Evolutionary conservation across 768 basidiomycete genomes (phyloP), one percentile per base, ranked within the genome.

Genomic region (Mycena capillaripes): DNA sequence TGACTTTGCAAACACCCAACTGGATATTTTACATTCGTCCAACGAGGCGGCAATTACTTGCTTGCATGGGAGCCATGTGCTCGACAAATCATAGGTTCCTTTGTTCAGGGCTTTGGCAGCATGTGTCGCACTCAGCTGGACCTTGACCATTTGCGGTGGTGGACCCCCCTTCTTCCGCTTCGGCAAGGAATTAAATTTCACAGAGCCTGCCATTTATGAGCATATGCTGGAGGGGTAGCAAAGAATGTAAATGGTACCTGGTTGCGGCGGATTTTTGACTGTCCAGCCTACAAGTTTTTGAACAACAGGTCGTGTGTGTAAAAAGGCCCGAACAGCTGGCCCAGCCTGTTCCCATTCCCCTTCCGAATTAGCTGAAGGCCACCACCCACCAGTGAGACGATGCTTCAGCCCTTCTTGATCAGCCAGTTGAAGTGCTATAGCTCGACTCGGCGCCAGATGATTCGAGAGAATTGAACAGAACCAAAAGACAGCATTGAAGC

Each of bases 241-340:
- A 29, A 36, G n/a, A 44, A 32, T 34, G 4, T 29, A 61, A 44
- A 23, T 48, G 17, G 32, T 16, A 58, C 53, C 53, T 17, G 55
- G 27, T 9, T 46, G 25, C 23, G 53, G 42, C 11, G 55, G 65
- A 19, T 14, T 48, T 21, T 66, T 29, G 14, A 58, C 21, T 11
- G 68, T 69, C 68, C 60, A 69, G 21, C 68, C 60, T 25, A 69
- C 50, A n/a, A 69, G 53, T 27, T 32, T 69, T 23, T 69, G 68
- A 10, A 69, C 52, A 9, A 69, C 60, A n/a, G 68, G 59, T n/a
- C 52, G 60, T 44, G 52, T 62, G 8, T 62, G 40, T 8, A 70
- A 23, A 27, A 57, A 70, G 9, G 30, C 34, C 1, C 69, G 62
- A 27, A 70, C 69, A 23, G 38, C 69, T 4, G 61, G 32, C 10